Percentiles rank a stretch among this genome's conserved stretches.
These are phyloP conservation scores for Coccomyxa sp. DNA, from an alignment of 139 green algal species.

Conservation along the genomic window DNA sequence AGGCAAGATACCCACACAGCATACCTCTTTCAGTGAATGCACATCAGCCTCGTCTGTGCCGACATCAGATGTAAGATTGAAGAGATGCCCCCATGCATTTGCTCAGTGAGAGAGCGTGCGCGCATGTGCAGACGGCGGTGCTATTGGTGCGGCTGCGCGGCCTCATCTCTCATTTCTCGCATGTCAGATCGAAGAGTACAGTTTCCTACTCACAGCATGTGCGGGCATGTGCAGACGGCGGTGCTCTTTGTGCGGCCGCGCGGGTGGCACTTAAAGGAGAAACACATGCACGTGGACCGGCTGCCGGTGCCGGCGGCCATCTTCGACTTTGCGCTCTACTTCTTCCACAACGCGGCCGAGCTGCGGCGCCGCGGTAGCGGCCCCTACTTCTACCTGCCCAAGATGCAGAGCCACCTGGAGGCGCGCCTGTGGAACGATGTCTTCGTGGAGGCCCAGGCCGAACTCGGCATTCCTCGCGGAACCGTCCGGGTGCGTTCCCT, in stretches of 20 bases:
- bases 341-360: constrained; percentile 75
- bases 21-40: too few species aligned
- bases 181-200: too few species aligned
- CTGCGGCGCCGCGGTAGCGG: constrained; percentile 24
- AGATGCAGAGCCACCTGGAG: constrained; percentile 88
- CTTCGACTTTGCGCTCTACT: constrained; percentile 87
- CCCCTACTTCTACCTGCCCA: constrained; percentile 90
- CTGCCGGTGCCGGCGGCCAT: constrained; percentile 52
- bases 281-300: constrained; percentile 77
- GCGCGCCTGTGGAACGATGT: constrained; percentile 74
- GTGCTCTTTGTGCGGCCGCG: constrained; percentile 45
- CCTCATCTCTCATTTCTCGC: too few species aligned
- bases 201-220: too few species aligned
- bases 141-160: constrained; percentile 54
- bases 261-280: constrained; percentile 84
- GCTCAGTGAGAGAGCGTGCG: too few species aligned
- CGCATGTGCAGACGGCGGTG: neutral
- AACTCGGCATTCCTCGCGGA: constrained; percentile 58
- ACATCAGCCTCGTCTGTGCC: neutral
- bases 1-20: constrained; percentile 46
- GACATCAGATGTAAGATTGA: too few species aligned
- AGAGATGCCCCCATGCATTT: too few species aligned
- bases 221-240: constrained; percentile 1
- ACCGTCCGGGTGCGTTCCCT: constrained; percentile 50
- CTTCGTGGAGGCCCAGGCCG: constrained; percentile 59